Evolutionary conservation across 768 basidiomycete species (phyloP).

Genomic region (Dioszegia crocea): DNA sequence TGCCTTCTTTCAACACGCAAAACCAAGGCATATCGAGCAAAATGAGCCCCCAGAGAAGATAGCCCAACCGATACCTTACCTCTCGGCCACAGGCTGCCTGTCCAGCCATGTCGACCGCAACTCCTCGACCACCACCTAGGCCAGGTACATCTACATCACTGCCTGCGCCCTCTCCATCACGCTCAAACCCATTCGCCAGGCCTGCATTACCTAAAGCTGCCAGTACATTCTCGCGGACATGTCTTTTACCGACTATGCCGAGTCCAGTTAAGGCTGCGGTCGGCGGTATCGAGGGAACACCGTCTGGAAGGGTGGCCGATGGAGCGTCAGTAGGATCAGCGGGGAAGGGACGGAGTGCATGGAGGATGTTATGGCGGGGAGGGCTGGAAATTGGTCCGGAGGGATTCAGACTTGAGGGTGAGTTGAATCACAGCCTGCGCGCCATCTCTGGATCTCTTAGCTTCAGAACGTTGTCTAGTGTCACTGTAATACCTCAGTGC

Average conservation of each 20-base stretch:
- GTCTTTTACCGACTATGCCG: slow-evolving; percentile 23
- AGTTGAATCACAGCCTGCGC: no score
- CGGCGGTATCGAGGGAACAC: slow-evolving; percentile 2
- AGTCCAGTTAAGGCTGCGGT: slow-evolving; percentile 6
- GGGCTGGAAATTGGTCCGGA: slow-evolving; percentile 44
- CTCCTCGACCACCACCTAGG: slow-evolving; percentile 1
- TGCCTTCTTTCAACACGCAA: no score
- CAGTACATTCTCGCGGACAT: slow-evolving; percentile 30
- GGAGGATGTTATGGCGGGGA: slow-evolving; percentile 47
- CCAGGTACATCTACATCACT: not conserved
- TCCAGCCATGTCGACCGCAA: not conserved
- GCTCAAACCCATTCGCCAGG: slow-evolving; percentile 34
- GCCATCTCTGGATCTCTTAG: no score
- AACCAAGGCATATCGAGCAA: not conserved
- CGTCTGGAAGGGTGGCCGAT: slow-evolving; percentile 6
- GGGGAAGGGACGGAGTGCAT: slow-evolving; percentile 20
- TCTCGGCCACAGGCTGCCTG: not conserved
- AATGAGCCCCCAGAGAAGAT: not conserved
- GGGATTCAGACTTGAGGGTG: slow-evolving; percentile 44
- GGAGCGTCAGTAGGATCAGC: not conserved
- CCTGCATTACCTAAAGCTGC: slow-evolving; percentile 13
- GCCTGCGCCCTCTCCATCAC: slow-evolving; percentile 12
- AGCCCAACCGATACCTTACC: not conserved
- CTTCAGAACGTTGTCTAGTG: no score
- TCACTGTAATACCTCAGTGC: not conserved